Evolutionary conservation across 441 rosid genomes (phyloP).

Genomic region (Euphorbia corollata): DNA sequence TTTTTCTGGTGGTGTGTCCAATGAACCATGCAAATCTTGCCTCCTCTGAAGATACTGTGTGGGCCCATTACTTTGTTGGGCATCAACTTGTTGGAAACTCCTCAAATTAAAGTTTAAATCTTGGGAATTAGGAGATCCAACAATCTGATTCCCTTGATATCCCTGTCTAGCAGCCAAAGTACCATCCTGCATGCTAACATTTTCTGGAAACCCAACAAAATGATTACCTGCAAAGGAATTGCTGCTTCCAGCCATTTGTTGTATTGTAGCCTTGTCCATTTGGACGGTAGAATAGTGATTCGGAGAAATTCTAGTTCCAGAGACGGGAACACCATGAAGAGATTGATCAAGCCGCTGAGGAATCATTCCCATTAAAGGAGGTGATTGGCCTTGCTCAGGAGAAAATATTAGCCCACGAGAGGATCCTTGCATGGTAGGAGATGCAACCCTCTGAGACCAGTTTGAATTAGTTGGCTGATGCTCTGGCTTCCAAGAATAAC

Average conservation of each 20-base stretch:
- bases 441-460: constrained; percentile 48
- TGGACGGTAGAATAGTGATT: constrained; percentile 38
- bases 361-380: constrained; percentile 37
- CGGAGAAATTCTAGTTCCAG: constrained; percentile 40
- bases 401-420: constrained; percentile 47
- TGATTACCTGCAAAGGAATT: constrained; percentile 45
- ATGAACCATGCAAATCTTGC: constrained; percentile 34
- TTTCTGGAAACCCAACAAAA: constrained; percentile 34
- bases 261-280: constrained; percentile 41
- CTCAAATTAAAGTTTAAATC: constrained; percentile 36
- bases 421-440: constrained; percentile 47
- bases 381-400: constrained; percentile 50
- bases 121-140: constrained; percentile 36
- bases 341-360: constrained; percentile 65
- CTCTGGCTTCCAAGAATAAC: constrained; percentile 54
- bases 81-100: constrained; percentile 36
- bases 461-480: constrained; percentile 42
- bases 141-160: constrained; percentile 33
- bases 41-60: constrained; percentile 38
- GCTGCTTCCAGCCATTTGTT: constrained; percentile 40
- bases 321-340: constrained; percentile 49
- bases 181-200: constrained; percentile 39
- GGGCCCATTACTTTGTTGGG: constrained; percentile 33
- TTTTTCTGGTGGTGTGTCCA: constrained; percentile 42
- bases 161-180: constrained; percentile 38